A percentile compares a stretch with the other conserved stretches of the same genome.
phyloP scores from a whole-genome alignment of 495 filamentous ascomycete genomes.

The Diplogelasinospora grovesii region DNA sequence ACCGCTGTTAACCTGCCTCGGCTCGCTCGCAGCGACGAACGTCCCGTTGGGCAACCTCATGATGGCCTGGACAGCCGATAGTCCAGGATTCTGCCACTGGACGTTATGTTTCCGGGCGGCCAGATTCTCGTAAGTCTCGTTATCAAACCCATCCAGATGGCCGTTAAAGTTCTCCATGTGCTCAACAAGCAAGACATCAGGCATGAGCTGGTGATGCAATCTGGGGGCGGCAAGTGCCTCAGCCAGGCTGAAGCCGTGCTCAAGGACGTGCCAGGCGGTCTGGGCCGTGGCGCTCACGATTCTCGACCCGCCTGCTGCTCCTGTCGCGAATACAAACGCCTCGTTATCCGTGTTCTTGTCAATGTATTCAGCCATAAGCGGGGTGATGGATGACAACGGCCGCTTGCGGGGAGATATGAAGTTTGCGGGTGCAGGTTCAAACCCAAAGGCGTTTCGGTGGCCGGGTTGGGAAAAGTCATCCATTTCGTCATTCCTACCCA shows the following conservation, averaged over 20 bases:
- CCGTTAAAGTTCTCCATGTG: too few species aligned
- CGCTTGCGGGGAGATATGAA: slow-evolving; percentile 76
- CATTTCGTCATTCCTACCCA: slow-evolving; percentile 72
- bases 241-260: slow-evolving; percentile 49
- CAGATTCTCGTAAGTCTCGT: slow-evolving; percentile 60
- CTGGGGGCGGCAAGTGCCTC: slow-evolving; percentile 61
- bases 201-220: slow-evolving; percentile 78
- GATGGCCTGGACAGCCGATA: slow-evolving; percentile 67
- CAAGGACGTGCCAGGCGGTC: slow-evolving; percentile 65
- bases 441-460: slow-evolving; percentile 72
- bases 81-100: slow-evolving; percentile 56
- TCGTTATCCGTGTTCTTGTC: slow-evolving; percentile 57
- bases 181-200: slow-evolving; percentile 64
- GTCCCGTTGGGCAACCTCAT: slow-evolving; percentile 62
- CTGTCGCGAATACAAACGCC: slow-evolving; percentile 61
- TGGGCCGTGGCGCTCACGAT: slow-evolving; percentile 84
- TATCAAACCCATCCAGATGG: slow-evolving; percentile 62
- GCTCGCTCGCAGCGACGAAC: slow-evolving; percentile 54
- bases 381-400: slow-evolving; percentile 72
- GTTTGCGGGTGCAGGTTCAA: slow-evolving; percentile 70
- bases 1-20: slow-evolving; percentile 65
- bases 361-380: slow-evolving; percentile 63
- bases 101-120: slow-evolving; percentile 62
- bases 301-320: slow-evolving; percentile 76
- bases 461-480: slow-evolving; percentile 84